A percentile compares a stretch with the other conserved stretches of the same genome.
These are phyloP conservation scores for Colletotrichum zoysiae DNA, from an alignment of 2,329 filamentous ascomycete genomes.

Conservation along the genomic window DNA sequence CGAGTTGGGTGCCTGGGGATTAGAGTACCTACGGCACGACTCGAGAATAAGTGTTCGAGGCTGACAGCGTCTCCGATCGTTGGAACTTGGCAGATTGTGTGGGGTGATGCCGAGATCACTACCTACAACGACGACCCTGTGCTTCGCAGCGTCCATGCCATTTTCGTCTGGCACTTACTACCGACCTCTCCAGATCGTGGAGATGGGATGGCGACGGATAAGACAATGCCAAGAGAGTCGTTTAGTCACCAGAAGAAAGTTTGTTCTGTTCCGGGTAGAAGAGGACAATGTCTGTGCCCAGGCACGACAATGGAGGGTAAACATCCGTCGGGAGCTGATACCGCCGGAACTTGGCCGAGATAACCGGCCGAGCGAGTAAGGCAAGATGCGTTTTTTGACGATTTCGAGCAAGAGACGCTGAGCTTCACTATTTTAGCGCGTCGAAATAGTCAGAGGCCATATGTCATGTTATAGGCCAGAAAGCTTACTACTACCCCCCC, in stretches of 20 bases:
- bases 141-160: not conserved
- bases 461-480: not conserved
- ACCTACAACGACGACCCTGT: not conserved
- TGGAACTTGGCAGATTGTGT: not conserved
- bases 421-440: not conserved
- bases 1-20: not conserved
- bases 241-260: slow-evolving; percentile 1
- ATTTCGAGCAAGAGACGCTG: not conserved
- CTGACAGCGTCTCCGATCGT: too few species aligned
- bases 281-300: not conserved
- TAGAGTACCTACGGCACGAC: not conserved
- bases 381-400: not conserved
- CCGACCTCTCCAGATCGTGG: too few species aligned
- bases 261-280: not conserved
- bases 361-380: not conserved
- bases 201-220: not conserved
- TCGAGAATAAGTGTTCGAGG: not conserved
- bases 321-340: slow-evolving; percentile 4
- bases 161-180: not conserved
- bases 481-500: not conserved
- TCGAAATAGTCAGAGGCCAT: not conserved
- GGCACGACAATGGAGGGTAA: not conserved
- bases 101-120: not conserved
- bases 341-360: slow-evolving; percentile 7
- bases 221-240: slow-evolving; percentile 6